Percentiles rank a stretch among this genome's conserved stretches.
phyloP scores from a whole-genome alignment of 768 basidiomycete genomes.

The Phylloporus sp. region DNA sequence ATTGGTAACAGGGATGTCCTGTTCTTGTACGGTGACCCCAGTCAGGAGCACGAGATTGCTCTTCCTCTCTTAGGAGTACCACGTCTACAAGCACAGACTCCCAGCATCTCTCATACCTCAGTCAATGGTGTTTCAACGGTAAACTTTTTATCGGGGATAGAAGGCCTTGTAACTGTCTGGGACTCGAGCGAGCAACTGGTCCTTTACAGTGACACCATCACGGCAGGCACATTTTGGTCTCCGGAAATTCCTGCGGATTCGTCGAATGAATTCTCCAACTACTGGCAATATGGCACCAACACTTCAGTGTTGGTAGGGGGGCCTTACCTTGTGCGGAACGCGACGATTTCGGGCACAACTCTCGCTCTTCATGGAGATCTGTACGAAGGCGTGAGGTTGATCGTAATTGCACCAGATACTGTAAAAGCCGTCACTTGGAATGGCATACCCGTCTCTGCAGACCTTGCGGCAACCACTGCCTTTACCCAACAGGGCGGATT shows the following conservation, averaged over 20 bases:
- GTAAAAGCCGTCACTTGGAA: slow-evolving; percentile 70
- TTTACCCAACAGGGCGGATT: slow-evolving; percentile 43
- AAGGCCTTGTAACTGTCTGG: slow-evolving; percentile 58
- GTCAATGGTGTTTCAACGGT: slow-evolving; percentile 40
- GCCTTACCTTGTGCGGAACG: slow-evolving; percentile 61
- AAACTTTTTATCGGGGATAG: slow-evolving; percentile 51
- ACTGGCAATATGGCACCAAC: slow-evolving; percentile 74
- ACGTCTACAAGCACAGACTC: slow-evolving; percentile 31
- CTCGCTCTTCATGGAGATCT: slow-evolving; percentile 70
- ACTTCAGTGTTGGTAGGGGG: slow-evolving; percentile 61
- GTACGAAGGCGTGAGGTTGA: slow-evolving; percentile 52
- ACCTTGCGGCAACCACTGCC: slow-evolving; percentile 27
- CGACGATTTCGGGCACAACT: slow-evolving; percentile 41
- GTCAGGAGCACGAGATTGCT: slow-evolving; percentile 53
- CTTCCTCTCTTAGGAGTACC: slow-evolving; percentile 46
- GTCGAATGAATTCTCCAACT: slow-evolving; percentile 48
- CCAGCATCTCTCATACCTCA: slow-evolving; percentile 23
- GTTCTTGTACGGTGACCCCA: slow-evolving; percentile 55
- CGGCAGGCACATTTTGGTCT: slow-evolving; percentile 72
- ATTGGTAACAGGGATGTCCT: slow-evolving; percentile 63
- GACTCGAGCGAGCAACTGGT: slow-evolving; percentile 67
- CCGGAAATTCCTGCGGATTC: slow-evolving; percentile 51
- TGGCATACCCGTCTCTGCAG: slow-evolving; percentile 42
- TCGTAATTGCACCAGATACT: slow-evolving; percentile 56
- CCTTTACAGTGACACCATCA: slow-evolving; percentile 61